Evolutionary conservation across 768 basidiomycete species (phyloP).

Genomic region (Mycena venus): DNA sequence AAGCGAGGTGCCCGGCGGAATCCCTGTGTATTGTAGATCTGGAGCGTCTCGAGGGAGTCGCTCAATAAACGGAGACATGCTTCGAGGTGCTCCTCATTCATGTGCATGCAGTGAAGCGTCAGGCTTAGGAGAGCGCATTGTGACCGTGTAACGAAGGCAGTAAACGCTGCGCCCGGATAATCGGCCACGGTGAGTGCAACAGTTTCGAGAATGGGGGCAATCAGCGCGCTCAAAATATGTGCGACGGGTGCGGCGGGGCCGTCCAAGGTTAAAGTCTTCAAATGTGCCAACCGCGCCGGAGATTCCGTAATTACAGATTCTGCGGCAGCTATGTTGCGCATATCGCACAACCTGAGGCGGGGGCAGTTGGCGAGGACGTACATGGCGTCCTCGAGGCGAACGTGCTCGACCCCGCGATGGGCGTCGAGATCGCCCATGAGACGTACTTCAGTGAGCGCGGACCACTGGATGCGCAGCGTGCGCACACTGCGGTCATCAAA

Average conservation of each 20-base stretch:
- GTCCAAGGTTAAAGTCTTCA: neutral
- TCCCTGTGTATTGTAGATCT: neutral
- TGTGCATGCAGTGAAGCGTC: neutral
- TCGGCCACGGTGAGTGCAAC: too few species aligned
- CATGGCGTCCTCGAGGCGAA: neutral
- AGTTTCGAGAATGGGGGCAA: neutral
- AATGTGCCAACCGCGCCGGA: neutral
- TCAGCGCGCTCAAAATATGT: neutral
- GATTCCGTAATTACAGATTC: neutral
- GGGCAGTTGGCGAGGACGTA: neutral
- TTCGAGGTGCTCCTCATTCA: neutral
- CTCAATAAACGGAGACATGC: neutral
- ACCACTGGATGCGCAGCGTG: neutral
- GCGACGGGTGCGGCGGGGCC: neutral
- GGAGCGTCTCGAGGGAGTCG: neutral
- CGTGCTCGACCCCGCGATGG: too few species aligned
- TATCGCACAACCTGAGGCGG: neutral
- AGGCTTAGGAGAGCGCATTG: neutral
- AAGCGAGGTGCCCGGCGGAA: neutral
- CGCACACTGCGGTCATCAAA: neutral
- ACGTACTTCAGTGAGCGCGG: neutral
- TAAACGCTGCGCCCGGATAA: neutral
- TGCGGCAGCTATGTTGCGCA: neutral
- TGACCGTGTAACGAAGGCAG: neutral
- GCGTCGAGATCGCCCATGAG: neutral